These are phyloP conservation scores for Trichosporon inkin DNA, from an alignment of 1,284 basidiomycete genomes.

Conservation along the genomic window DNA sequence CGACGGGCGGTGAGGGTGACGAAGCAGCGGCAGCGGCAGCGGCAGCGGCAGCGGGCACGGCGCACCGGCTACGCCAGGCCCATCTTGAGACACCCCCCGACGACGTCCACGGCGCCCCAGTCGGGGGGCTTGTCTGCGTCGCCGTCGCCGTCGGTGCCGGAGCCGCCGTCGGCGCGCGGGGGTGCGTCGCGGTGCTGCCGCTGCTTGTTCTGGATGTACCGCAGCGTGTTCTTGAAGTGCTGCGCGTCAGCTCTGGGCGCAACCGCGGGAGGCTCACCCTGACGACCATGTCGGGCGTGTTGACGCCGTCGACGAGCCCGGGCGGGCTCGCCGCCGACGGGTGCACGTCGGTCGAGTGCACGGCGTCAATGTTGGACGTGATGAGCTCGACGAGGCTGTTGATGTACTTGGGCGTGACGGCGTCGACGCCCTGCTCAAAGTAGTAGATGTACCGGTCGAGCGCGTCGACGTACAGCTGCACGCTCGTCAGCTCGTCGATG, in stretches of 20 bases:
- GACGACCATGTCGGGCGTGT: conserved; percentile 81
- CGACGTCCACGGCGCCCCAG: conserved; percentile 80
- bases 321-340: conserved; percentile 71
- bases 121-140: conserved; percentile 50
- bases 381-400: conserved; percentile 91
- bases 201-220: conserved; percentile 61
- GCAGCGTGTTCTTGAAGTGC: conserved; percentile 86
- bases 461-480: conserved; percentile 89
- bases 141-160: conserved; percentile 50
- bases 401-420: conserved; percentile 88
- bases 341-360: conserved; percentile 76
- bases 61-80: too few relatives aligned
- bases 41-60: too few relatives aligned
- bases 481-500: conserved; percentile 88
- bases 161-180: conserved; percentile 10
- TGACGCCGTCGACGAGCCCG: conserved; percentile 81
- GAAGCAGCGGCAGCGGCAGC: too few relatives aligned
- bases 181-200: conserved; percentile 28
- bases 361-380: conserved; percentile 80
- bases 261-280: conserved; percentile 42
- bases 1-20: too few relatives aligned
- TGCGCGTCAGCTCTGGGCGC: conserved; percentile 34
- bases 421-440: conserved; percentile 82
- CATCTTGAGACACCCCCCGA: conserved; percentile 82
- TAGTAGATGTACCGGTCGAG: conserved; percentile 90